Conservation (phyloP, 225 moss, liverwort and hornwort species). For the Physcomitrium patens region DNA sequence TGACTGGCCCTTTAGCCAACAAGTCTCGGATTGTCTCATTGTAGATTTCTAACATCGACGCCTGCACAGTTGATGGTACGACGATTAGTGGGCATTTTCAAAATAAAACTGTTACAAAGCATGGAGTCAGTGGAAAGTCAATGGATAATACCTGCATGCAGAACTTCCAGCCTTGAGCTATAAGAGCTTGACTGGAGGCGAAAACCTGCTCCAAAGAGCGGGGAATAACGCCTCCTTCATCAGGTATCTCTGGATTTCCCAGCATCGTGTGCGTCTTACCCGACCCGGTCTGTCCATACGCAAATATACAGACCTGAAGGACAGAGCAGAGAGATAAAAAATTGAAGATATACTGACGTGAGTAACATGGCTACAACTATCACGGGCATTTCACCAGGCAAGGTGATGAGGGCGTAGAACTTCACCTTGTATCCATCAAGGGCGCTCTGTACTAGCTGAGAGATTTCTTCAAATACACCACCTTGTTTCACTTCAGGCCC, state of each 20-base stretch:
- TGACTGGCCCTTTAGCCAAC: constrained; percentile 57
- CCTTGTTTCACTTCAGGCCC: constrained; percentile 92
- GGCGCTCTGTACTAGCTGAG: constrained; percentile 96
- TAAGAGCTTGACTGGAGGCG: constrained; percentile 82
- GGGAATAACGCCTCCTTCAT: constrained; percentile 86
- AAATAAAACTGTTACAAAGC: neutral
- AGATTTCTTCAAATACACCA: constrained; percentile 91
- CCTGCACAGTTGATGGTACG: constrained; percentile 47
- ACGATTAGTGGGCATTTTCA: neutral
- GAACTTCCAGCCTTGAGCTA: constrained; percentile 88
- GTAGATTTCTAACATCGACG: constrained; percentile 98
- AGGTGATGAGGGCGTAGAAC: neutral
- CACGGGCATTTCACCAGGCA: neutral
- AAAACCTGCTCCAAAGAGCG: constrained; percentile 96
- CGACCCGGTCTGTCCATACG: constrained; percentile 96
- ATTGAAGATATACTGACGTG: no score
- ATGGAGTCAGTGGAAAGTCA: neutral
- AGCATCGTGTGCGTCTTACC: constrained; percentile 99
- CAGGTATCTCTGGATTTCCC: constrained; percentile 82
- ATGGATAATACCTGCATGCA: constrained; percentile 78
- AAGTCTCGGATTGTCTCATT: constrained; percentile 95
- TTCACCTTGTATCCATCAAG: constrained; percentile 95
- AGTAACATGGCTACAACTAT: neutral
- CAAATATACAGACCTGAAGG: constrained; percentile 92
- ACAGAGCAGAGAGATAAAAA: no score